A percentile compares a stretch with the other conserved stretches of the same genome.
Conservation (phyloP, 352 stramenopile species). For the Phytopythium sindhum region DNA sequence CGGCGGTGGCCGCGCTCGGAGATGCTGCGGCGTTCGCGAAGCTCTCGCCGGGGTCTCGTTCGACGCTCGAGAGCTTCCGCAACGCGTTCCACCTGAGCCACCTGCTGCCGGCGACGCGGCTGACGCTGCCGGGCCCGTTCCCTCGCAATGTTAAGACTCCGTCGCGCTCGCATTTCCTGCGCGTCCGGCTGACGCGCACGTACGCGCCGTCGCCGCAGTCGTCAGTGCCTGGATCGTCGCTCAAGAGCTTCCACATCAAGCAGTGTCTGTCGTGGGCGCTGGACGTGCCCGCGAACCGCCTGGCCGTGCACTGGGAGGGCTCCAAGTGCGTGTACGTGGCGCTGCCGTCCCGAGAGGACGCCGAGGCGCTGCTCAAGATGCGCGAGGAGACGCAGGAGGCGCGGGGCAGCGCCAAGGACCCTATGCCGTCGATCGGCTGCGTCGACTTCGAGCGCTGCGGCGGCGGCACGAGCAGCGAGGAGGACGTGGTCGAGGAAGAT, state of each 20-base stretch:
- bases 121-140: slow-evolving; percentile 45
- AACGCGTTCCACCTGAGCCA: slow-evolving; percentile 60
- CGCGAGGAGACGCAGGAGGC: slow-evolving; percentile 27
- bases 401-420: slow-evolving; percentile 36
- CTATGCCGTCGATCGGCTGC: slow-evolving; percentile 62
- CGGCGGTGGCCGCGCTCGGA: slow-evolving; percentile 34
- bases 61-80: slow-evolving; percentile 31
- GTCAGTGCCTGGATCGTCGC: slow-evolving; percentile 17
- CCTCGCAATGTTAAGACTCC: slow-evolving; percentile 37
- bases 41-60: background rate
- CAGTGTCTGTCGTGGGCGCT: slow-evolving; percentile 57
- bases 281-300: slow-evolving; percentile 34
- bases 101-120: slow-evolving; percentile 47
- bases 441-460: slow-evolving; percentile 50
- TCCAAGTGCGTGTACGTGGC: slow-evolving; percentile 46
- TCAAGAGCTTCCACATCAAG: slow-evolving; percentile 78
- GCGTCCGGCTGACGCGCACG: slow-evolving; percentile 50
- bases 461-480: background rate
- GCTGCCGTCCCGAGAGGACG: slow-evolving; percentile 33
- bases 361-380: slow-evolving; percentile 34
- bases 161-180: slow-evolving; percentile 48
- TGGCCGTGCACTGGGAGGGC: slow-evolving; percentile 53
- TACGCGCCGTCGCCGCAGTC: slow-evolving; percentile 18
- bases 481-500: background rate
- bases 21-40: background rate